Evolutionary conservation across 768 basidiomycete species (phyloP).

Genomic region (Podaxis carcinomalis): DNA sequence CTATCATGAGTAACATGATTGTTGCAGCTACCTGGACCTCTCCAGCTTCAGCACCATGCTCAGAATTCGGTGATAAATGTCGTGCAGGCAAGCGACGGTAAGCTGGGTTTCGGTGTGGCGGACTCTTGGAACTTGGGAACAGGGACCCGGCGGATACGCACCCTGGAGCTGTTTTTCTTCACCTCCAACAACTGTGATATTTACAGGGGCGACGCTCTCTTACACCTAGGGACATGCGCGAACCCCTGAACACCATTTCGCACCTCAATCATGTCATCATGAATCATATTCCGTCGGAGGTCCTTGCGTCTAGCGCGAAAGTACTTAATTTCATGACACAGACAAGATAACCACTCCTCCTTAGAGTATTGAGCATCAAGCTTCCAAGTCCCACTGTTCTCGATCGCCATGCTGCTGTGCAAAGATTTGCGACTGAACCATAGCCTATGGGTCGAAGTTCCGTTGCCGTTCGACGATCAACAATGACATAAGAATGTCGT

Average conservation of each 20-base stretch:
- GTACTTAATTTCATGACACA: not conserved
- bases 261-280: not conserved
- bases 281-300: not conserved
- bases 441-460: not conserved
- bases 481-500: conserved; percentile 18
- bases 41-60: no score
- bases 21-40: no score
- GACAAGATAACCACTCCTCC: not conserved
- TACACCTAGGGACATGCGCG: not conserved
- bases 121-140: no score
- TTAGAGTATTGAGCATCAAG: not conserved
- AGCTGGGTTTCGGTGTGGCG: no score
- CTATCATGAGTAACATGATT: no score
- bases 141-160: no score
- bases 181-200: not conserved
- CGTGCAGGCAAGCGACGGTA: no score
- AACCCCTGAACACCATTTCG: not conserved
- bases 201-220: not conserved
- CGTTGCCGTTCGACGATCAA: not conserved
- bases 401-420: not conserved
- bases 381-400: no score
- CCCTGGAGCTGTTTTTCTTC: not conserved
- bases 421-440: not conserved
- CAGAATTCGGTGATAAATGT: no score
- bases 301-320: not conserved